Evolutionary conservation across 2,329 filamentous ascomycete genomes (phyloP), one percentile per base, ranked within the genome.

Genomic region (Penicillium expansum): DNA sequence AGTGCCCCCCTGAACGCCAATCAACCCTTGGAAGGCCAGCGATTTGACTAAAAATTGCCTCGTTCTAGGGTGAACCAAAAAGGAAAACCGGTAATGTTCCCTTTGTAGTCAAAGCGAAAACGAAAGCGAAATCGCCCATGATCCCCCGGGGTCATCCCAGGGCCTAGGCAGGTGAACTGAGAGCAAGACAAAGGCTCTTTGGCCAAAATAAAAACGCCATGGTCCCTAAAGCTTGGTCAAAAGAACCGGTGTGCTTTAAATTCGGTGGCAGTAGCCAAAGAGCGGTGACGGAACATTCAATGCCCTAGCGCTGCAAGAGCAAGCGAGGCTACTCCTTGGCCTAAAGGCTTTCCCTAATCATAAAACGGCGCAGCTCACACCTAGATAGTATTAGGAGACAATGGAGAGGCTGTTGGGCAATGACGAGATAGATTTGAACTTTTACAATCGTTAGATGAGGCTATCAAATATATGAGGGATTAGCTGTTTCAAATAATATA

Each of bases 271-370:
- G 32, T 6, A 9, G 8, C 11, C 18, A 52, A 56, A 56, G 16
- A 52, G 54, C 54, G 54, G 54, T 56, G 54, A 56, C 48, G 6
- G 6, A 5, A 9, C 41, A 41, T 35, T 20, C 38, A 47, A 45
- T 52, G 35, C 13, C 39, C 53, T n/a, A 52, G 33, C 20, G 13
- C 48, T 48, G 41, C 48, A 47, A 56, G 42, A 42, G 39, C 7
- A 45, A 18, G 20, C 20, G 14, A 13, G 5, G 14, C 16, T 30
- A 7, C 24, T 29, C 32, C 16, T 38, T 27, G 18, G 18, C 39
- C 39, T 13, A 14, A 16, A 32, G 18, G 13, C 4, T 29, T 11
- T 18, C 7, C 10, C 32, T 14, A 6, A 41, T 24, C 38, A 27
- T 27, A 5, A 38, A 24, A 14, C 5, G 14, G 30, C 13, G 44